Conservation (phyloP, 2,329 filamentous ascomycete species). For the Fusarium virguliforme region DNA sequence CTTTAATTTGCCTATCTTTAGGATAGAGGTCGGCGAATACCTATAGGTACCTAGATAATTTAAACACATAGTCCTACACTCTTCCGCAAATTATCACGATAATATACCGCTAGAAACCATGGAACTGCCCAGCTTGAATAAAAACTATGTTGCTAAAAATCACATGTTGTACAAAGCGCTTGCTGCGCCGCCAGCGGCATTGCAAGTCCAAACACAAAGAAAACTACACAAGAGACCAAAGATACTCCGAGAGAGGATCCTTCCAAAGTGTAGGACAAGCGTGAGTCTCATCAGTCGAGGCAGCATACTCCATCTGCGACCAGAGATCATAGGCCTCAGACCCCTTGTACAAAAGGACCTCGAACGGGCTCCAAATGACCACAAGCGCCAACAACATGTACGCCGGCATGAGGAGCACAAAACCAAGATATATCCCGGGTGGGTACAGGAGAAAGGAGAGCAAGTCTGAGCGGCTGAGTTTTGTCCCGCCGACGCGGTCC, state of each 20-base stretch:
- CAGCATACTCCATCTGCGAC: not conserved
- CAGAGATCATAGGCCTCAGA: not conserved
- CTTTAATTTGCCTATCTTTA: no score
- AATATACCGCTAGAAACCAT: no score
- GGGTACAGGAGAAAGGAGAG: not conserved
- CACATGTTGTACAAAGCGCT: no score
- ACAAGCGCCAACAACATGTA: not conserved
- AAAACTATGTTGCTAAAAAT: no score
- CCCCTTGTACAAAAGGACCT: not conserved
- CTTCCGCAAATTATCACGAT: no score
- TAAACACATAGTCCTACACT: no score
- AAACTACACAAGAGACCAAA: slow-evolving; percentile 14
- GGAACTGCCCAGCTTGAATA: no score
- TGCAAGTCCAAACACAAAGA: not conserved
- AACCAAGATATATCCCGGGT: not conserved
- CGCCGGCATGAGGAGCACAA: not conserved
- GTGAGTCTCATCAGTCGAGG: not conserved
- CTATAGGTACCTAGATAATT: no score
- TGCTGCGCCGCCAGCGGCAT: not conserved
- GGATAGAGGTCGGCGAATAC: no score
- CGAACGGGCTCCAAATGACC: not conserved
- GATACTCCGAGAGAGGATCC: slow-evolving; percentile 10
- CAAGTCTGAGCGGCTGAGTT: not conserved
- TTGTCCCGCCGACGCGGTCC: no score
- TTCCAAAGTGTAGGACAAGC: slow-evolving; percentile 6